Percentiles rank a stretch among this genome's conserved stretches.
phyloP scores from a whole-genome alignment of 1,284 basidiomycete genomes.

The Melampsora larici-populina region DNA sequence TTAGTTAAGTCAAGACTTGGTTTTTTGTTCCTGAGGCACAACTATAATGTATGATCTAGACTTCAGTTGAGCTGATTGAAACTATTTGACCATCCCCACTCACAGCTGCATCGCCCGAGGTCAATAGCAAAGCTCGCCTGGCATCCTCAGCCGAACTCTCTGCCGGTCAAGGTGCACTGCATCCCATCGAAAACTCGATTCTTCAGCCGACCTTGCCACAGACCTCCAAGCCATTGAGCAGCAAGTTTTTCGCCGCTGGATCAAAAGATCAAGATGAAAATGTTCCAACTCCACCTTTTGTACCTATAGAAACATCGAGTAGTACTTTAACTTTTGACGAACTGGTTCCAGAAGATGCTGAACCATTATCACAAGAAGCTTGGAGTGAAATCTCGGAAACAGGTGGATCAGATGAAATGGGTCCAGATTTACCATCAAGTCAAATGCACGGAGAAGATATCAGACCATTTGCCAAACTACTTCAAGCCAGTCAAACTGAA shows the following conservation, averaged over 20 bases:
- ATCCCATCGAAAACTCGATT: too few species aligned
- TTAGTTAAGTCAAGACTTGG: constrained; percentile 15
- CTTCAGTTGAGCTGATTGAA: too few species aligned
- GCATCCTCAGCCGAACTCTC: too few species aligned
- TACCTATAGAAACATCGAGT: constrained; percentile 10
- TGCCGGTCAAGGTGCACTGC: too few species aligned
- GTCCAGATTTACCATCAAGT: constrained; percentile 30
- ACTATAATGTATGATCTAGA: too few species aligned
- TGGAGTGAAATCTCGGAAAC: constrained; percentile 19
- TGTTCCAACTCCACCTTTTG: background rate
- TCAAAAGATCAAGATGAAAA: background rate
- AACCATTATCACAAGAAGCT: constrained; percentile 20
- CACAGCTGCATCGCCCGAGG: too few species aligned
- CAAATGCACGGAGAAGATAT: constrained; percentile 23
- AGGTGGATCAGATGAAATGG: background rate
- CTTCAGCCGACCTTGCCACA: too few species aligned
- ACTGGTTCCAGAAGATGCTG: constrained; percentile 15
- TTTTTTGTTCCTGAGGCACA: too few species aligned
- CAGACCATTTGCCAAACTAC: too few species aligned
- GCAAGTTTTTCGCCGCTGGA: constrained; percentile 27
- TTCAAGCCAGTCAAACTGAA: too few species aligned
- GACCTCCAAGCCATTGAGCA: background rate
- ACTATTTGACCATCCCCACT: too few species aligned
- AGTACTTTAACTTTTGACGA: constrained; percentile 17
- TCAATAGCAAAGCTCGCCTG: too few species aligned